These are phyloP conservation scores for Corallochytrium limacisporum DNA, from an alignment of 78 protist genomes.

Conservation along the genomic window DNA sequence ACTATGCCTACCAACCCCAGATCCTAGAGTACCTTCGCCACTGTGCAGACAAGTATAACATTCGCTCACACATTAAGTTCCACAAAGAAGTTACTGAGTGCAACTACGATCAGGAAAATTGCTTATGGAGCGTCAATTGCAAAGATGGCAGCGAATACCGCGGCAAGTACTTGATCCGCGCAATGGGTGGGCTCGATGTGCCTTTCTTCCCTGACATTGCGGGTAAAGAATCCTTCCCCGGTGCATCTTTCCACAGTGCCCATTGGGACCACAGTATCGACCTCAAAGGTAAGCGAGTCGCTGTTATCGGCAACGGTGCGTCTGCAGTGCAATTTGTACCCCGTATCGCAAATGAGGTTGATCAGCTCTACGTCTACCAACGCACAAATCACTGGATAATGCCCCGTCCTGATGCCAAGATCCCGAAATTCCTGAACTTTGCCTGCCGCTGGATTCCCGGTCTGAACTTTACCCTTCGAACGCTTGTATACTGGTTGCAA, in stretches of 20 bases:
- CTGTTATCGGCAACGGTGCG: not conserved
- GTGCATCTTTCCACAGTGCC: not conserved
- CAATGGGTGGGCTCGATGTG: not conserved
- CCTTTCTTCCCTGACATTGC: not conserved
- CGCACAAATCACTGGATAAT: not conserved
- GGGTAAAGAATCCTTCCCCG: not conserved
- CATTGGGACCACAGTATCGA: not conserved
- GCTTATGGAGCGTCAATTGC: too few species aligned
- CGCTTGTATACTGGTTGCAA: not conserved
- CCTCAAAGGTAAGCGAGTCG: not conserved
- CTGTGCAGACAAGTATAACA: not conserved
- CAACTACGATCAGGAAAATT: not conserved
- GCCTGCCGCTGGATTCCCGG: not conserved
- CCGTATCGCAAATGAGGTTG: not conserved
- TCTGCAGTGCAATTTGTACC: not conserved
- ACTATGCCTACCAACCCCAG: not conserved
- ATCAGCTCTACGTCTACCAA: not conserved
- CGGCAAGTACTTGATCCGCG: not conserved
- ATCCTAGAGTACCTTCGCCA: not conserved
- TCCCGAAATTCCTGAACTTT: not conserved
- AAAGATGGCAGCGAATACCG: not conserved
- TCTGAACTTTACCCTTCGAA: not conserved
- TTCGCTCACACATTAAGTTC: not conserved
- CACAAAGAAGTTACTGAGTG: not conserved
- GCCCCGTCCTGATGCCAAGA: not conserved